Conservation (phyloP, 2,329 filamentous ascomycete genomes). For the Verticillium nubilum region DNA sequence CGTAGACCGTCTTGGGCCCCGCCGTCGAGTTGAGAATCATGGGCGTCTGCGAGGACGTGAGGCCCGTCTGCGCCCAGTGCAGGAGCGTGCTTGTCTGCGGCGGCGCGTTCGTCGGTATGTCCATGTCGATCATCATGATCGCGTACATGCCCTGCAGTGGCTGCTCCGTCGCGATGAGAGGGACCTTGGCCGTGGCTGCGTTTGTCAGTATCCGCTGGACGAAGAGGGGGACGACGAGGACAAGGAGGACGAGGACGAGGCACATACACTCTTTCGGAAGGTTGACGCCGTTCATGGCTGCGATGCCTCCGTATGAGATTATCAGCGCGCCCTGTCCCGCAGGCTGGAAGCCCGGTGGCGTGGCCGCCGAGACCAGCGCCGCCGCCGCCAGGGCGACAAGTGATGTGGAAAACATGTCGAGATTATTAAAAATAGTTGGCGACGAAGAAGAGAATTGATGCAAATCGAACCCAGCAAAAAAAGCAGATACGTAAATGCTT, state of each 20-base stretch:
- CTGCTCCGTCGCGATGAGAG: constrained; percentile 11
- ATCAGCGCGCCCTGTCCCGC: constrained; percentile 28
- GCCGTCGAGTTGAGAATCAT: constrained; percentile 20
- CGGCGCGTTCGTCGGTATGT: constrained; percentile 32
- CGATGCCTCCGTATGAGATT: constrained; percentile 31
- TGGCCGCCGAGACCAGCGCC: constrained; percentile 28
- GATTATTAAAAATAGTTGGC: constrained; percentile 18
- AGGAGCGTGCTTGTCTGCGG: constrained; percentile 34
- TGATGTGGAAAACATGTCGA: constrained; percentile 17
- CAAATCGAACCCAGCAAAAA: background rate
- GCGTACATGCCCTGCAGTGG: constrained; percentile 25
- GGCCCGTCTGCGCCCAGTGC: constrained; percentile 40
- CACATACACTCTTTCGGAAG: constrained; percentile 29
- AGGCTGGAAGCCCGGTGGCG: constrained; percentile 35
- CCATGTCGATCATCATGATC: constrained; percentile 36
- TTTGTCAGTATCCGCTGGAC: background rate
- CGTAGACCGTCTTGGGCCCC: constrained; percentile 19
- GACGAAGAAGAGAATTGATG: background rate
- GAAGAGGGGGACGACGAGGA: too few species aligned
- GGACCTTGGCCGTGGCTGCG: constrained; percentile 6
- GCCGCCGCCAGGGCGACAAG: constrained; percentile 23
- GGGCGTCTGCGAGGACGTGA: constrained; percentile 20
- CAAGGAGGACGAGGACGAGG: too few species aligned
- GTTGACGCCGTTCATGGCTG: constrained; percentile 30
- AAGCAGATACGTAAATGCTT: background rate